These are phyloP conservation scores for Gossypium gossypioides DNA, from an alignment of 441 rosid species.

Conservation along the genomic window DNA sequence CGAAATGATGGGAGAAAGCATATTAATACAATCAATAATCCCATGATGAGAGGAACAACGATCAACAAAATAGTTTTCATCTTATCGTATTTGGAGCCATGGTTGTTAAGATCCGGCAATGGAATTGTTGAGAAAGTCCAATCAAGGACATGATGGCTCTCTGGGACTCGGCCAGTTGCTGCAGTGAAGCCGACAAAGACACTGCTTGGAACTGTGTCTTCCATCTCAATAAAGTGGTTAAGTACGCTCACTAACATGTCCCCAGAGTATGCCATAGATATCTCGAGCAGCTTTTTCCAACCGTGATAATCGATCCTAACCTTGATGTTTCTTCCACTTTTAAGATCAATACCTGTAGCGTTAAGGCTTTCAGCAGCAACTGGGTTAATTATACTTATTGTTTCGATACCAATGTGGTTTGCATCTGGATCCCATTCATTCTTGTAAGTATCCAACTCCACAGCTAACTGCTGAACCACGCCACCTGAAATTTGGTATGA, in stretches of 20 bases:
- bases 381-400: slow-evolving; percentile 19
- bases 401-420: slow-evolving; percentile 29
- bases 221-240: slow-evolving; percentile 26
- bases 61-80: slow-evolving; percentile 3
- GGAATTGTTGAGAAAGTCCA: not conserved
- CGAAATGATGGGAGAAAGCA: not conserved
- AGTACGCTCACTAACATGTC: slow-evolving; percentile 17
- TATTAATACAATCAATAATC: not conserved
- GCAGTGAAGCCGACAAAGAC: slow-evolving; percentile 33
- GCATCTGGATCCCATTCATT: slow-evolving; percentile 31
- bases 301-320: slow-evolving; percentile 21
- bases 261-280: slow-evolving; percentile 26
- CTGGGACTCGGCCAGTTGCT: slow-evolving; percentile 23
- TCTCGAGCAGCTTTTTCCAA: slow-evolving; percentile 3
- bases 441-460: slow-evolving; percentile 34
- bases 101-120: not conserved
- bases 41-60: slow-evolving; percentile 11
- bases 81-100: not conserved
- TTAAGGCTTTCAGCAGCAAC: slow-evolving; percentile 18
- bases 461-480: slow-evolving; percentile 23
- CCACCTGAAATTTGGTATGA: slow-evolving; percentile 14
- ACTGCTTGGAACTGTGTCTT: slow-evolving; percentile 16
- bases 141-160: slow-evolving; percentile 23
- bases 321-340: slow-evolving; percentile 27
- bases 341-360: slow-evolving; percentile 24